Evolutionary conservation across 306 rosid species (phyloP).

Genomic region (Pueraria montana): DNA sequence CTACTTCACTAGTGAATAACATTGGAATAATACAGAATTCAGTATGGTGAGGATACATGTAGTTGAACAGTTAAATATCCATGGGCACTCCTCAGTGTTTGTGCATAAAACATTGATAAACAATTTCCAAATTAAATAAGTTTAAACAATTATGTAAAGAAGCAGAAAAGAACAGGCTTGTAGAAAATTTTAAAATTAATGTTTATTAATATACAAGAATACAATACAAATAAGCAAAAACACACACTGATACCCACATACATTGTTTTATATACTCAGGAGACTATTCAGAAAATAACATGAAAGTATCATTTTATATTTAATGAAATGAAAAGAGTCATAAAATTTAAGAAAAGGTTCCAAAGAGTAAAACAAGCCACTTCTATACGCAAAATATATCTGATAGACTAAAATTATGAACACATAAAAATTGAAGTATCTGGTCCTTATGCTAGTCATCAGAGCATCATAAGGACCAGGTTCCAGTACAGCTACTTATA

Average conservation of each 20-base stretch:
- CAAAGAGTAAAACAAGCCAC: not conserved
- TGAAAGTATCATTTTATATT: conserved; percentile 19
- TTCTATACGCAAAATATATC: conserved; percentile 23
- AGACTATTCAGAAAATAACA: not conserved
- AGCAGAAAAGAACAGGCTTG: not conserved
- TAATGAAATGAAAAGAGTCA: conserved; percentile 12
- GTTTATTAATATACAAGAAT: not conserved
- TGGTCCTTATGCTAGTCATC: not conserved
- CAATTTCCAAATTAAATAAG: conserved; percentile 18
- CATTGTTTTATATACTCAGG: not conserved
- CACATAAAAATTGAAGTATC: not conserved
- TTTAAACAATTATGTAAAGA: conserved; percentile 24
- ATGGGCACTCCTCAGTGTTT: not conserved
- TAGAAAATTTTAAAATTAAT: not conserved
- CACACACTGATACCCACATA: not conserved
- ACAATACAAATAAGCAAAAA: not conserved
- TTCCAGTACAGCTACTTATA: too few species aligned
- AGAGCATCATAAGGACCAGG: too few species aligned
- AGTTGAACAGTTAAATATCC: conserved; percentile 17
- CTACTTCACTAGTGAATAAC: conserved; percentile 4
- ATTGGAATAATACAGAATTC: conserved; percentile 22
- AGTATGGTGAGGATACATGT: conserved; percentile 18
- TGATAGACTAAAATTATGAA: conserved; percentile 13
- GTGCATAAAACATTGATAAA: conserved; percentile 11
- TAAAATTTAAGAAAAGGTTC: not conserved